phyloP scores from a whole-genome alignment of 2,329 filamentous ascomycete genomes.

The Geosmithia putterillii region DNA sequence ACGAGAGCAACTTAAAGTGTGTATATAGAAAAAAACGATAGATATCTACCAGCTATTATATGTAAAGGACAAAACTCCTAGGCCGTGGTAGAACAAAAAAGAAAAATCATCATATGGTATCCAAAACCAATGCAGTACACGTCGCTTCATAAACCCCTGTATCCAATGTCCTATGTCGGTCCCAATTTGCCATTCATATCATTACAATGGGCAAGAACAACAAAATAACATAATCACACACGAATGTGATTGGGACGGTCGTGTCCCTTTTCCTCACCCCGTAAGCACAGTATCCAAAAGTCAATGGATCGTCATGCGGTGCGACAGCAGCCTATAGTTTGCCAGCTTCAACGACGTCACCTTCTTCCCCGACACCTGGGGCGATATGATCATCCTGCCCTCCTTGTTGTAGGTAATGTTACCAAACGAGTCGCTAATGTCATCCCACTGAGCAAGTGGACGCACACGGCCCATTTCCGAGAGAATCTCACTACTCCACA shows the following conservation, averaged over 20 bases:
- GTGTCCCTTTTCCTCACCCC: too few relatives aligned
- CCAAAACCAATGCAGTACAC: not conserved
- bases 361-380: conserved; percentile 37
- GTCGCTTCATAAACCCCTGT: too few relatives aligned
- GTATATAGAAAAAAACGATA: too few relatives aligned
- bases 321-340: conserved; percentile 40
- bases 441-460: conserved; percentile 44
- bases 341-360: conserved; percentile 43
- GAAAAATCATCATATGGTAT: not conserved
- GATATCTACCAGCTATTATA: too few relatives aligned
- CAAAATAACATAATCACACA: too few relatives aligned
- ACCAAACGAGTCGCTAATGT: conserved; percentile 53
- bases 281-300: too few relatives aligned
- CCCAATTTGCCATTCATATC: too few relatives aligned
- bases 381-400: conserved; percentile 41
- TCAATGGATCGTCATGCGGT: conserved; percentile 23
- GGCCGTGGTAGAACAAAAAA: not conserved
- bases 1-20: too few relatives aligned
- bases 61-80: too few relatives aligned
- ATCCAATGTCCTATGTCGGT: too few relatives aligned
- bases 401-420: conserved; percentile 47
- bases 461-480: conserved; percentile 45
- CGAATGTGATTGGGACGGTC: too few relatives aligned
- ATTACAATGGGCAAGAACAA: not conserved
- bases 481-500: conserved; percentile 61